phyloP scores from a whole-genome alignment of 176 grass and related monocot genomes.

The Eleusine indica region DNA sequence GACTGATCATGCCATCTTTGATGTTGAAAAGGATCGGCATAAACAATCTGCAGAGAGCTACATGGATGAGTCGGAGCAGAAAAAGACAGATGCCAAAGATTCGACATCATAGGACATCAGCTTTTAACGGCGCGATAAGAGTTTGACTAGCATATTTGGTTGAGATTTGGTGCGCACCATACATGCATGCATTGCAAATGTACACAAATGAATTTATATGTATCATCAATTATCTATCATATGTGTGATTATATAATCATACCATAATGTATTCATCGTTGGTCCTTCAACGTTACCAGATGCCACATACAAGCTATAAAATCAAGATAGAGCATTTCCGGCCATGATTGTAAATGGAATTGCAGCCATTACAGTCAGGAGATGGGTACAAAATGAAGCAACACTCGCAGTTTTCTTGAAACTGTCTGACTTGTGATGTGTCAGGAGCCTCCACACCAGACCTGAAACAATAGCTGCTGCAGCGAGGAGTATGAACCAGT shows the following conservation, averaged over 20 bases:
- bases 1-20: neutral
- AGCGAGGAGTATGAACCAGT: slow-evolving; percentile 4
- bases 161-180: no score
- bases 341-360: slow-evolving; percentile 26
- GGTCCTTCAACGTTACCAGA: neutral
- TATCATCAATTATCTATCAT: no score
- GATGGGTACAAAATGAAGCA: slow-evolving; percentile 20
- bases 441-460: slow-evolving; percentile 12
- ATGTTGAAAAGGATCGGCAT: neutral
- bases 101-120: neutral
- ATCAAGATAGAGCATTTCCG: neutral
- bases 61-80: neutral
- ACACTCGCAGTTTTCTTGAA: neutral
- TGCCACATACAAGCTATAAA: neutral
- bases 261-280: no score
- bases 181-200: no score
- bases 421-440: neutral
- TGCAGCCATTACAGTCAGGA: neutral
- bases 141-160: no score
- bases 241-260: no score
- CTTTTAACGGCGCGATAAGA: no score
- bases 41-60: neutral
- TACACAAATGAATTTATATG: neutral
- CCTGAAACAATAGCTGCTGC: slow-evolving; percentile 26
- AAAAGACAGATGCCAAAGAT: neutral